phyloP scores from a whole-genome alignment of 257 asterid species.

The Fraxinus americana region DNA sequence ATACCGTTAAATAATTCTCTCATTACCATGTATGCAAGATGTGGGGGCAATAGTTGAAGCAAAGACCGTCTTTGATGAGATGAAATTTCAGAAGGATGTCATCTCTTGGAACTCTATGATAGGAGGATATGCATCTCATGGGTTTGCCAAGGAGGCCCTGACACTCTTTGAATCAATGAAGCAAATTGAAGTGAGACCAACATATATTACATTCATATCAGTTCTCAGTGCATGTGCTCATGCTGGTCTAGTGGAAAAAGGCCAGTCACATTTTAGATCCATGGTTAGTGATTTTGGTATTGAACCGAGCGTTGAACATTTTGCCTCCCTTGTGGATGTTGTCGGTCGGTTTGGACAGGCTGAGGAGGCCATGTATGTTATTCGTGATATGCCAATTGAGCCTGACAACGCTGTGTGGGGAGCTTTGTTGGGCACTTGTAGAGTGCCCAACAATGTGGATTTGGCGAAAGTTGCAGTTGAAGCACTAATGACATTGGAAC shows the following conservation, averaged over 20 bases:
- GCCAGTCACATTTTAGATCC: constrained; percentile 56
- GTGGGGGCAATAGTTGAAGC: constrained; percentile 84
- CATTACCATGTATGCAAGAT: constrained; percentile 81
- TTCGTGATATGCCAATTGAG: constrained; percentile 56
- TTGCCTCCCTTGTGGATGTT: constrained; percentile 74
- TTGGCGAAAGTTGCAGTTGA: constrained; percentile 69
- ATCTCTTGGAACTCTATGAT: constrained; percentile 17
- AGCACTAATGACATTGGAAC: constrained; percentile 69
- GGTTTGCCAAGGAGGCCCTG: constrained; percentile 66
- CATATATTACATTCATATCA: constrained; percentile 70
- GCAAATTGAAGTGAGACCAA: constrained; percentile 52
- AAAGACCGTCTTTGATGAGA: constrained; percentile 55
- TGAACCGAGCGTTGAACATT: constrained; percentile 70
- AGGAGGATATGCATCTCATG: constrained; percentile 56
- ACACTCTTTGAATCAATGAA: constrained; percentile 75
- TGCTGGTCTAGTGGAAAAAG: constrained; percentile 75
- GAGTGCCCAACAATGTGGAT: constrained; percentile 64
- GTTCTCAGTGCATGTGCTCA: constrained; percentile 86
- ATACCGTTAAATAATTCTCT: constrained; percentile 74
- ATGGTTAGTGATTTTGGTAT: constrained; percentile 70
- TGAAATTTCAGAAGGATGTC: constrained; percentile 47
- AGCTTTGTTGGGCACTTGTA: constrained; percentile 78
- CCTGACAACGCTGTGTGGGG: constrained; percentile 91
- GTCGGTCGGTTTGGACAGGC: constrained; percentile 64
- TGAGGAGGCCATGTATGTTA: constrained; percentile 69